phyloP scores from a whole-genome alignment of 208 protist genomes.

The Entamoeba histolytica region DNA sequence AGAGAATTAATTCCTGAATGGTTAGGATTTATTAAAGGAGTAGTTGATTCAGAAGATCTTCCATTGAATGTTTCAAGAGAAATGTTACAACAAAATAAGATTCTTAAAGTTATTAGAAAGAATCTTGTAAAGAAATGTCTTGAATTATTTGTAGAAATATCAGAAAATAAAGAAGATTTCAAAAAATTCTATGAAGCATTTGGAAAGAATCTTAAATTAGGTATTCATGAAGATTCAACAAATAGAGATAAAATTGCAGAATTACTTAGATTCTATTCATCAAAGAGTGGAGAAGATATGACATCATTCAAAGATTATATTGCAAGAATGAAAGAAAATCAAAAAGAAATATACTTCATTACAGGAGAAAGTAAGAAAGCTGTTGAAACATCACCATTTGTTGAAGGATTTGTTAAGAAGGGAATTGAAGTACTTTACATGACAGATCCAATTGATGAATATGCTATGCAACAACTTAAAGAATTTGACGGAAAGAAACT shows the following conservation, averaged over 20 bases:
- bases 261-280: constrained; percentile 77
- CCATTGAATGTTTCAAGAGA: constrained; percentile 96
- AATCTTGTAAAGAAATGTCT: constrained; percentile 87
- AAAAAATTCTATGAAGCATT: constrained; percentile 91
- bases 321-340: constrained; percentile 70
- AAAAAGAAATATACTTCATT: constrained; percentile 95
- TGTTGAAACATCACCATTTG: constrained; percentile 72
- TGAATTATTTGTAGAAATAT: constrained; percentile 75
- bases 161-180: constrained; percentile 44
- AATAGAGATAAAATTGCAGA: constrained; percentile 75
- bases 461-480: constrained; percentile 75
- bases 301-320: constrained; percentile 78
- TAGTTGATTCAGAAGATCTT: constrained; percentile 96
- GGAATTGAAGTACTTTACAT: constrained; percentile 84
- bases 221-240: constrained; percentile 74
- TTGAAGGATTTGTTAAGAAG: constrained; percentile 66
- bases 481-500: constrained; percentile 90
- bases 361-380: constrained; percentile 64
- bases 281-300: constrained; percentile 59
- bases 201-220: constrained; percentile 77
- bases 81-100: constrained; percentile 89
- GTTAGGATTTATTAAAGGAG: constrained; percentile 78
- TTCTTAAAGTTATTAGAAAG: constrained; percentile 90
- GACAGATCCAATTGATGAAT: constrained; percentile 90
- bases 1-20: constrained; percentile 83